These are phyloP conservation scores for Solanum commersonii DNA, from an alignment of 257 asterid species.

Conservation along the genomic window DNA sequence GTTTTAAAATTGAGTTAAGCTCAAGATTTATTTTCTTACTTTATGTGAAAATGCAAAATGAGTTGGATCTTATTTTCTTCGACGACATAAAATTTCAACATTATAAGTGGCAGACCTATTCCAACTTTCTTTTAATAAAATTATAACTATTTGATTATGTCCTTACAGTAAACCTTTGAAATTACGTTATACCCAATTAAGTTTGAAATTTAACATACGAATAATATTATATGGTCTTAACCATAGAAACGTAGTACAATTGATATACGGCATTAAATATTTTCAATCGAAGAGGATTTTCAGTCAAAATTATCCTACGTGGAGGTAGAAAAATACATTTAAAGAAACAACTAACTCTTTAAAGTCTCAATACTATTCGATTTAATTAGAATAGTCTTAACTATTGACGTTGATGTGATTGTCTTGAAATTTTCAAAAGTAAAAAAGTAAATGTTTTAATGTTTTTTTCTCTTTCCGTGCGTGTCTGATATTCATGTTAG, in stretches of 20 bases:
- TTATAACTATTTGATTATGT: background rate
- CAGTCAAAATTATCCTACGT: background rate
- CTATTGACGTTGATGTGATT: background rate
- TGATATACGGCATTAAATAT: background rate
- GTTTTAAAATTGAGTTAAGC: background rate
- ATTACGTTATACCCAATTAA: background rate
- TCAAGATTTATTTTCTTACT: background rate
- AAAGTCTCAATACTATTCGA: background rate
- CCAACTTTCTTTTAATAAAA: background rate
- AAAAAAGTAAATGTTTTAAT: background rate
- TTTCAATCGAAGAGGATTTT: background rate
- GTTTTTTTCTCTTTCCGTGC: too few species aligned
- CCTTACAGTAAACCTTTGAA: background rate
- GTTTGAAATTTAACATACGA: background rate
- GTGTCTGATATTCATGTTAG: too few species aligned
- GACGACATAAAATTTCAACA: background rate
- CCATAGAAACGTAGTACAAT: background rate
- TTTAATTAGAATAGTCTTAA: background rate
- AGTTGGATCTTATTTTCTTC: background rate
- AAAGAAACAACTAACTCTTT: background rate
- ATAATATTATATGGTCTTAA: background rate
- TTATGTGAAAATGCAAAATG: background rate
- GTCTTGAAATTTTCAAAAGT: background rate
- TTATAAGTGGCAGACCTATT: background rate
- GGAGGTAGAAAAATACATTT: background rate